Base-by-base conservation (phyloP, 2,329 filamentous ascomycete species). In the Stagonosporopsis tanaceti region DNA sequence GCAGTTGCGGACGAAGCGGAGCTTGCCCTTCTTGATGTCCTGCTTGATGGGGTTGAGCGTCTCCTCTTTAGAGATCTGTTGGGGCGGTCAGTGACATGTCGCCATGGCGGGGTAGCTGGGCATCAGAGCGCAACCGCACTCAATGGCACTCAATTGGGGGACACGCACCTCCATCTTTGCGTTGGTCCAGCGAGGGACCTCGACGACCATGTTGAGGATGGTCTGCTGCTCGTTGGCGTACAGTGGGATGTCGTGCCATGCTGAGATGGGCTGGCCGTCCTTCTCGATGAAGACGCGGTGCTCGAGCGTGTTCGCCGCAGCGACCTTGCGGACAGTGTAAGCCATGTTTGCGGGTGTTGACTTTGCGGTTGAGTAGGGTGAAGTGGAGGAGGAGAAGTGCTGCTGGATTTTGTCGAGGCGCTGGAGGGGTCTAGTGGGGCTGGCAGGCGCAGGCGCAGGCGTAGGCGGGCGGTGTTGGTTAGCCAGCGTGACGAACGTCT, bases 101-200 rank as follows among this genome's bases (percentile, higher is more conserved):
- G 35, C 44, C 22, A 41, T 40, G 47, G 61, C 53, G 66, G 62
- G 62, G 61, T 61, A 57, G 54, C 17, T 34, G n/a, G 17, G 6
- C 37, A 12, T 4, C 4, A 17, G 20, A 17, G 7, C 41, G 37
- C 51, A 24, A 34, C 15, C 5, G 41, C 40, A 34, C 40, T 41
- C 45, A 39, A 34, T 39, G 40, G 34, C 48, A 28, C 27, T 45
- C 61, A 64, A 63, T 61, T 32, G 50, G 37, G 44, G 45, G 37
- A 61, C 57, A 82, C 89, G 69, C 80, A 97, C 94, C 91, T 99
- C 95, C 81, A 96, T 91, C 89, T 99, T 99, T 75, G 91, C 95
- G 83, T 99, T 99, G 84, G 94, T 97, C 95, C 95, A 99, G 84
- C 95, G 90, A 75, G 95, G 95, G 74, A 99, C 97, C 89, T 99